Percentiles rank a stretch among this genome's conserved stretches.
Evolutionary conservation across 306 rosid genomes (phyloP).

Genomic region (Cicer bijugum): DNA sequence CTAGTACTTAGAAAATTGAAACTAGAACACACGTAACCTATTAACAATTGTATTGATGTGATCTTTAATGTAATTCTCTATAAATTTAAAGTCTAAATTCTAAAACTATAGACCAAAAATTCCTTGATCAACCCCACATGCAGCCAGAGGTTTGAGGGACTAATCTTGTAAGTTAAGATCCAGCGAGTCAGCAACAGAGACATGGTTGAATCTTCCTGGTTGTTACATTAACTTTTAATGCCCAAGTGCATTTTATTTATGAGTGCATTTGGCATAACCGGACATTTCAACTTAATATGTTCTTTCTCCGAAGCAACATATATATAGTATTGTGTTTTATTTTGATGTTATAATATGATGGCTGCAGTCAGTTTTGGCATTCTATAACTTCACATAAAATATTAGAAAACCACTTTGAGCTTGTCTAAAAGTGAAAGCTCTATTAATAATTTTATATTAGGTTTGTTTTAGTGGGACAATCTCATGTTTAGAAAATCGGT

Average conservation of each 20-base stretch:
- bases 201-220: slow-evolving; percentile 41
- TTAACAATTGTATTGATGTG: neutral
- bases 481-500: too few relatives aligned
- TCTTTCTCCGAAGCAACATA: slow-evolving; percentile 48
- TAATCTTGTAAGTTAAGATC: slow-evolving; percentile 13
- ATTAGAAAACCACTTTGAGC: slow-evolving; percentile 43
- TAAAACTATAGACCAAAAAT: slow-evolving; percentile 14
- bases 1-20: neutral
- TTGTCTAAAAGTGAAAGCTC: slow-evolving; percentile 50
- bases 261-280: slow-evolving; percentile 1
- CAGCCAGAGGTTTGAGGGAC: slow-evolving; percentile 21
- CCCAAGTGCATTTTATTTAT: slow-evolving; percentile 36
- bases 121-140: slow-evolving; percentile 26
- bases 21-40: neutral
- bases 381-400: slow-evolving; percentile 44
- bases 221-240: slow-evolving; percentile 14
- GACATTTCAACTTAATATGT: slow-evolving; percentile 42
- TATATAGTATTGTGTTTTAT: slow-evolving; percentile 20
- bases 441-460: too few relatives aligned
- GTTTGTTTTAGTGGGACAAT: too few relatives aligned
- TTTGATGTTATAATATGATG: slow-evolving; percentile 44
- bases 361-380: slow-evolving; percentile 65
- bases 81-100: slow-evolving; percentile 7
- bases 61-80: neutral
- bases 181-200: slow-evolving; percentile 35